These are phyloP conservation scores for Penstemon newberryi DNA, from an alignment of 257 asterid species.

Conservation along the genomic window DNA sequence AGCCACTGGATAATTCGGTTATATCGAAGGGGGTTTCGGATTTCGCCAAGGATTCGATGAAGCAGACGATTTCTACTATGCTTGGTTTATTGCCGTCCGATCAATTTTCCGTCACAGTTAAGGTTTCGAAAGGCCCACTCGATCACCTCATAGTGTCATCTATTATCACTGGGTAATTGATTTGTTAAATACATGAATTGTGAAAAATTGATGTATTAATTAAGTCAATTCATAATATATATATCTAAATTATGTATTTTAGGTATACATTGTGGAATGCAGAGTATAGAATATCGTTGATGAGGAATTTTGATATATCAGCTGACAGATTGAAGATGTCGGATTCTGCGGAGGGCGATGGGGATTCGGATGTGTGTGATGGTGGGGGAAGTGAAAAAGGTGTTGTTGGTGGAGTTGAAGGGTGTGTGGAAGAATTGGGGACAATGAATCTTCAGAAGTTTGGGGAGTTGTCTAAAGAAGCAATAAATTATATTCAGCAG, in stretches of 20 bases:
- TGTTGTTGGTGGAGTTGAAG: constrained; percentile 37
- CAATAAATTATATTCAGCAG: constrained; percentile 60
- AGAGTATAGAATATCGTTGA: constrained; percentile 85
- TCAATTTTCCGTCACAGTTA: constrained; percentile 74
- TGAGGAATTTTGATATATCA: constrained; percentile 73
- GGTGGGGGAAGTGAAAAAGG: constrained; percentile 40
- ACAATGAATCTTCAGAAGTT: constrained; percentile 34
- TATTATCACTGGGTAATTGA: constrained; percentile 78
- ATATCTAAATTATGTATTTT: not conserved
- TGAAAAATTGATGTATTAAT: not conserved
- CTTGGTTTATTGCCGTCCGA: constrained; percentile 97
- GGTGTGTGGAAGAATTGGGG: constrained; percentile 35
- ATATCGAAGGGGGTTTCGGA: constrained; percentile 84
- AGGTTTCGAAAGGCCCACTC: constrained; percentile 69
- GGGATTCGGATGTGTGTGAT: constrained; percentile 37
- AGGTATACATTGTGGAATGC: constrained; percentile 99
- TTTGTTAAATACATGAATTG: not conserved
- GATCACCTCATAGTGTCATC: constrained; percentile 83
- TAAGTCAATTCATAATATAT: too few relatives aligned
- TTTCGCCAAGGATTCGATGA: constrained; percentile 95
- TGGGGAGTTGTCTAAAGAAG: constrained; percentile 60
- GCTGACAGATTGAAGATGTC: constrained; percentile 33
- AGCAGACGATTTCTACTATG: constrained; percentile 97
- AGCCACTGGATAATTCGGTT: constrained; percentile 85
- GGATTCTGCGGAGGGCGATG: constrained; percentile 29